These are phyloP conservation scores for Tolypocladium cylindrosporum DNA, from an alignment of 2,329 filamentous ascomycete species.

Conservation along the genomic window DNA sequence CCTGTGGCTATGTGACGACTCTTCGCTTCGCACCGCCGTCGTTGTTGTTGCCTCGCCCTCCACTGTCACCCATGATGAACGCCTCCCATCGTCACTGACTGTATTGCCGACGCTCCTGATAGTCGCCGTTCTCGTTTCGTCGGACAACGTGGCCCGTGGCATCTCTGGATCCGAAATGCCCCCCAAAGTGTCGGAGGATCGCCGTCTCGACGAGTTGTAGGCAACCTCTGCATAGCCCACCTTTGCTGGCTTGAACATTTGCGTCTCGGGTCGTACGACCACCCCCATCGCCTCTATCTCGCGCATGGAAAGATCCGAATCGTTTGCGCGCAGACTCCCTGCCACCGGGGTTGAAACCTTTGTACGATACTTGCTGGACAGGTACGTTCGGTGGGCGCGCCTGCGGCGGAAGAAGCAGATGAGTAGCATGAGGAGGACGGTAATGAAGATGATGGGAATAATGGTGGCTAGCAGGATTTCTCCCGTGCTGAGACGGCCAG, in stretches of 20 bases:
- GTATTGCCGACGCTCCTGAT: conserved; percentile 11
- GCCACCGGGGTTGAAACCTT: conserved; percentile 23
- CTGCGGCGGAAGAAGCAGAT: conserved; percentile 23
- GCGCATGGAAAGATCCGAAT: conserved; percentile 12
- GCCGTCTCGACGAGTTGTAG: conserved; percentile 13
- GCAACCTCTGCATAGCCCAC: conserved; percentile 13
- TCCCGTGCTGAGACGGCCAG: conserved; percentile 17
- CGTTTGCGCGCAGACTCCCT: conserved; percentile 16
- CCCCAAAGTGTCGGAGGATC: conserved; percentile 17
- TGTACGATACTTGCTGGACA: conserved; percentile 17
- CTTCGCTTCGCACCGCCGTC: conserved; percentile 13
- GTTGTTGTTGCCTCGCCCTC: conserved; percentile 15
- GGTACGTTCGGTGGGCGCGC: conserved; percentile 15
- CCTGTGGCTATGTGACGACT: conserved; percentile 12
- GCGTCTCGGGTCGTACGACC: conserved; percentile 5
- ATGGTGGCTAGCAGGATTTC: conserved; percentile 33
- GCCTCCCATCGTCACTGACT: conserved; percentile 14
- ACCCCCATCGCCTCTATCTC: conserved; percentile 10
- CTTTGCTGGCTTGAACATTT: conserved; percentile 9
- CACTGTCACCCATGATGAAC: conserved; percentile 26
- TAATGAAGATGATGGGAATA: conserved; percentile 28
- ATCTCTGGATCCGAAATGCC: conserved; percentile 11
- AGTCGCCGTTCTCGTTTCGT: conserved; percentile 11
- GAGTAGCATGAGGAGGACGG: conserved; percentile 21
- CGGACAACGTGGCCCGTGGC: conserved; percentile 13